Conservation (phyloP, 108 stramenopile species). For the Cyclotella distinguenda region DNA sequence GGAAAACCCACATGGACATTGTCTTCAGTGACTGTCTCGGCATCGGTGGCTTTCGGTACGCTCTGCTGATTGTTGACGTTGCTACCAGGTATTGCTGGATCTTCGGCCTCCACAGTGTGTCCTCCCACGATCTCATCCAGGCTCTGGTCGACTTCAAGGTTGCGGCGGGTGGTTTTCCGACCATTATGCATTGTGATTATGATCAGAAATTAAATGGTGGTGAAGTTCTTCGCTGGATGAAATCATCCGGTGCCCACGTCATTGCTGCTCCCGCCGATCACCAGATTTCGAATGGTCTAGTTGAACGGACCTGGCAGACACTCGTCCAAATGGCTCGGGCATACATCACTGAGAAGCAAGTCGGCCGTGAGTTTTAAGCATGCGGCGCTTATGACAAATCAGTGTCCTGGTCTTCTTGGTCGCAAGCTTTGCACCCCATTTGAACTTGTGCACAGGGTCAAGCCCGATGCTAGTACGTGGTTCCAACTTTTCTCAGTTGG, state of each 20-base stretch:
- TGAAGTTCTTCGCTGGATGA: constrained; percentile 1
- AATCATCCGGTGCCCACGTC: not conserved
- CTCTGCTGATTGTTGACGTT: constrained; percentile 16
- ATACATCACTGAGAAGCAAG: constrained; percentile 28
- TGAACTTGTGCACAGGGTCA: constrained; percentile 13
- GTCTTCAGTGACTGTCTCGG: constrained; percentile 8
- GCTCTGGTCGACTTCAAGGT: constrained; percentile 2
- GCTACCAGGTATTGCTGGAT: constrained; percentile 16
- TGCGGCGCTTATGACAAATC: constrained; percentile 16
- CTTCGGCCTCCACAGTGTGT: constrained; percentile 1
- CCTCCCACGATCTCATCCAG: not conserved
- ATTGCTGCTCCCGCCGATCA: constrained; percentile 23
- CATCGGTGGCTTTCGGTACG: constrained; percentile 17
- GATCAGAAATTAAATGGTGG: constrained; percentile 24
- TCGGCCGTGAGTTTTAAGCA: constrained; percentile 14
- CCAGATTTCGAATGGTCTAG: constrained; percentile 26
- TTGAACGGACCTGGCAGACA: constrained; percentile 19
- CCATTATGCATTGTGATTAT: constrained; percentile 14
- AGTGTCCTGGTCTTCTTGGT: constrained; percentile 13
- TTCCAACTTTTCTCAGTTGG: constrained; percentile 26
- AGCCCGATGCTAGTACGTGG: constrained; percentile 16
- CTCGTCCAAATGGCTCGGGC: constrained; percentile 12
- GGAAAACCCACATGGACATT: constrained; percentile 8
- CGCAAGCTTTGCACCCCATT: constrained; percentile 13
- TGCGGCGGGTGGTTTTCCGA: not conserved